Base-by-base conservation (phyloP, 148 eudicot genomes). In the Rhododendron molle region DNA sequence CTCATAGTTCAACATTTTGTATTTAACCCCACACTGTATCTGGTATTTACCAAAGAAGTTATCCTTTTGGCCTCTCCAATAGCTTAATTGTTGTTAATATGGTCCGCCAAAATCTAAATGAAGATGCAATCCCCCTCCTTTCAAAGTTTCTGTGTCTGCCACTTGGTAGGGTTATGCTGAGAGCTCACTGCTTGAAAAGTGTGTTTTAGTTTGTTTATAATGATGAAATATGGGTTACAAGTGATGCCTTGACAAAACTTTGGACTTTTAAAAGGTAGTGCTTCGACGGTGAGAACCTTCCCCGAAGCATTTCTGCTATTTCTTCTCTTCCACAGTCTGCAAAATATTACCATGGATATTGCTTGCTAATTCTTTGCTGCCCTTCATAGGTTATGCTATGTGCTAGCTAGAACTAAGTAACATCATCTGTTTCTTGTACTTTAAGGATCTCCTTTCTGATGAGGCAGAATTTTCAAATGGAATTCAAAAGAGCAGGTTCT, bases 371-470 rank as follows among this genome's bases (percentile, higher is more conserved):
- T 38, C 78, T 36, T 18, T 18, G 78, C 2, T 74, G 78, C 46
- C 46, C 12, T 74, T 36, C 26, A 38, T 18, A 71, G 46, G 78
- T 36, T 74, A 46, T 74, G 78, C n/a, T 32, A 32, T 74, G 40
- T 32, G 43, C 38, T 72, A 34, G 38, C 23, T 32, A 72, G 40
- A 32, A 72, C 76, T 72, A 72, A 14, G 36, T 21, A 72, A 72
- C 76, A 4, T 71, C 38, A 34, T 36, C 11, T 36, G 78, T 74
- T 15, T 74, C 44, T 74, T 74, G 36, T 74, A 34, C 23, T 34
- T 7, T 74, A 36, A 74, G 78, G 78, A 74, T 74, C 43, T 74
- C 46, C 47, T 74, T 74, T 74, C 43, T 74, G 46, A 72, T 74
- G 46, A 36, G 44, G 78, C 78, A 74, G 77, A 74, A 38, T 74